A percentile compares a stretch with the other conserved stretches of the same genome.
Conservation (phyloP, 2,329 filamentous ascomycete genomes). For the Magnaporthales sp. region DNA sequence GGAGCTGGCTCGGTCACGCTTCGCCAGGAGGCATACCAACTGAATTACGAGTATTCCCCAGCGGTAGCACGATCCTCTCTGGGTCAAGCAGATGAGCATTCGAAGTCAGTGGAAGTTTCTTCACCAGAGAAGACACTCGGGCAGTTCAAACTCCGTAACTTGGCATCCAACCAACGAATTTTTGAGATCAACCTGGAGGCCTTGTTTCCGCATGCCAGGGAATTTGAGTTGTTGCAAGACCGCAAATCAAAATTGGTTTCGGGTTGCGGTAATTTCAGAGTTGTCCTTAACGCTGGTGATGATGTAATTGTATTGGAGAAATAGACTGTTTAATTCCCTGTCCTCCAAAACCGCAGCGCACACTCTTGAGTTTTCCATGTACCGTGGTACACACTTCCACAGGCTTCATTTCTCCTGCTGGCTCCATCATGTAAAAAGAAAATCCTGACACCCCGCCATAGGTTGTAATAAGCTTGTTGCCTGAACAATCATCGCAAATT, state of each 20-base stretch:
- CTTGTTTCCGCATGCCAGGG: neutral
- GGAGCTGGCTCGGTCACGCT: constrained; percentile 4
- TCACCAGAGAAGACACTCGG: neutral
- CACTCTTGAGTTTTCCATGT: no score
- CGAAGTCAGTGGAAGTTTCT: neutral
- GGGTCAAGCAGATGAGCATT: neutral
- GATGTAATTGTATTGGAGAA: neutral
- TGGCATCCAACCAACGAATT: constrained; percentile 2
- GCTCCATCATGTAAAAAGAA: neutral
- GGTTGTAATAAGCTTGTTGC: neutral
- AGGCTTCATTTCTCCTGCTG: no score
- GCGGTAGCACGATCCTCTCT: neutral
- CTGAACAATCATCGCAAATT: neutral
- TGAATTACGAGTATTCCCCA: constrained; percentile 5
- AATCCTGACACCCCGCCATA: neutral
- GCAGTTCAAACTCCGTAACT: constrained; percentile 6
- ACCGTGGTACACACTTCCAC: no score
- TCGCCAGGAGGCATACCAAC: constrained; percentile 6
- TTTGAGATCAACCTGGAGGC: constrained; percentile 7
- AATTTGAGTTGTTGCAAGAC: neutral
- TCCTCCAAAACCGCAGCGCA: no score
- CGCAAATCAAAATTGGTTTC: neutral
- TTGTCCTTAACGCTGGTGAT: neutral
- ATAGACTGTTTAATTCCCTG: neutral
- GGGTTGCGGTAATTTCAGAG: neutral